Conservation (phyloP, 1,284 basidiomycete species). For the Rhodofomes roseus region DNA sequence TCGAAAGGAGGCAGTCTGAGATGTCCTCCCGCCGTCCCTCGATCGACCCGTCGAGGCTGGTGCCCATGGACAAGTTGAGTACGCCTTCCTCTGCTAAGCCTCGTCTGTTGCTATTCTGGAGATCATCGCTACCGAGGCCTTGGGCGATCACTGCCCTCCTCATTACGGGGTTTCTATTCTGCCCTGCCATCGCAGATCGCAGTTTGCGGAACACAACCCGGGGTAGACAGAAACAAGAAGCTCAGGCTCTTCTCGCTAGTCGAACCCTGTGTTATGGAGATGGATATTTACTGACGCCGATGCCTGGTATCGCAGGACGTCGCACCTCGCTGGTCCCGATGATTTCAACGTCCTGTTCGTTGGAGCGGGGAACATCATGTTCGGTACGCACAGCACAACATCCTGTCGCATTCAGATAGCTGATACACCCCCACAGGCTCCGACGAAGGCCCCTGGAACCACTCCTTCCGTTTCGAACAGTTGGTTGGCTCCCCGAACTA, state of each 20-base stretch:
- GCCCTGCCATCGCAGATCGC: not conserved
- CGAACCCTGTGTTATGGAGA: not conserved
- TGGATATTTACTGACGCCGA: slow-evolving; percentile 3
- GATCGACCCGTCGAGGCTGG: slow-evolving; percentile 70
- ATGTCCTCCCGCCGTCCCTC: slow-evolving; percentile 54
- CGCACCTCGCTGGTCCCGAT: slow-evolving; percentile 53
- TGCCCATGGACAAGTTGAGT: slow-evolving; percentile 73
- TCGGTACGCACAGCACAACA: slow-evolving; percentile 49
- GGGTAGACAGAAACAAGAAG: not conserved
- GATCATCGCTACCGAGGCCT: not conserved
- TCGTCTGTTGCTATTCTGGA: slow-evolving; percentile 7
- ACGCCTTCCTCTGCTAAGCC: not conserved
- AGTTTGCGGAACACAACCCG: not conserved
- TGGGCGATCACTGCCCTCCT: not conserved
- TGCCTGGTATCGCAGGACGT: slow-evolving; percentile 35
- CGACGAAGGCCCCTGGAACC: slow-evolving; percentile 88
- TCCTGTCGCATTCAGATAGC: not conserved
- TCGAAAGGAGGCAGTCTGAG: slow-evolving; percentile 31
- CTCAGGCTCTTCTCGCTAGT: not conserved
- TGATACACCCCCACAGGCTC: slow-evolving; percentile 48
- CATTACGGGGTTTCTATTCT: not conserved
- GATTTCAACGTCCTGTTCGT: slow-evolving; percentile 90
- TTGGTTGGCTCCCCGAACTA: slow-evolving; percentile 31
- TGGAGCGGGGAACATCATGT: slow-evolving; percentile 94
- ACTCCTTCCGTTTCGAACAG: slow-evolving; percentile 94